Base-by-base conservation (phyloP, 345 rosid genomes). In the Citrus australasica region DNA sequence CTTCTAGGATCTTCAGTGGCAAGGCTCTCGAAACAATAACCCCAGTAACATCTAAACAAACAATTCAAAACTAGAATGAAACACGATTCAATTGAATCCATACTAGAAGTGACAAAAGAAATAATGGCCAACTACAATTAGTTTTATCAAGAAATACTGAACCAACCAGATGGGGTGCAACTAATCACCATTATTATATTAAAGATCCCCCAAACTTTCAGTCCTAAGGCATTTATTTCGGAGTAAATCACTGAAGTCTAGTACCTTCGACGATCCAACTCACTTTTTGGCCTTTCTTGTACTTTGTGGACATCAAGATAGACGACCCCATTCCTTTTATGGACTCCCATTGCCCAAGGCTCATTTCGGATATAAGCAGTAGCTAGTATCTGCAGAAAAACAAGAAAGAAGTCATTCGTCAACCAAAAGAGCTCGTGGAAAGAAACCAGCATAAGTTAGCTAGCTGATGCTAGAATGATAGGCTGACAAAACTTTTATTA, bases 261-360 rank as follows among this genome's bases (percentile, higher is more conserved):
- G 78, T 87, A 94, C 99, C 97, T 94, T 86, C 88, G 88, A 71
- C 95, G 92, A 62, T 96, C 97, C 84, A 92, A 85, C 74, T 96
- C 98, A 81, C 86, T 94, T 75, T 87, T 89, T 35, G 90, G 95
- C 80, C 93, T 87, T 81, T 94, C 98, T 64, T 95, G 99, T 58
- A 94, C 89, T 84, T 94, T 96, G 87, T 96, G 99, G 63, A 91
- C 95, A 79, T 96, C 98, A 65, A 92, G 92, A 87, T 96, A 94
- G 69, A 96, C 93, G 32, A 89, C 92, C 67, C 98, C 98, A 80
- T 94, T 92, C 88, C 98, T 89, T 87, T 92, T 94, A 83, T 96
- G 99, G 85, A 96, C 98, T 16, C 99, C 99, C 98, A 96, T 96
- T 89, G 94, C 98, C 99, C 99, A 96, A 40, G 98, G 92, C 67